A percentile compares a stretch with the other conserved stretches of the same genome.
Conservation (phyloP, 2,329 filamentous ascomycete species). For the Thielaviopsis euricoi region DNA sequence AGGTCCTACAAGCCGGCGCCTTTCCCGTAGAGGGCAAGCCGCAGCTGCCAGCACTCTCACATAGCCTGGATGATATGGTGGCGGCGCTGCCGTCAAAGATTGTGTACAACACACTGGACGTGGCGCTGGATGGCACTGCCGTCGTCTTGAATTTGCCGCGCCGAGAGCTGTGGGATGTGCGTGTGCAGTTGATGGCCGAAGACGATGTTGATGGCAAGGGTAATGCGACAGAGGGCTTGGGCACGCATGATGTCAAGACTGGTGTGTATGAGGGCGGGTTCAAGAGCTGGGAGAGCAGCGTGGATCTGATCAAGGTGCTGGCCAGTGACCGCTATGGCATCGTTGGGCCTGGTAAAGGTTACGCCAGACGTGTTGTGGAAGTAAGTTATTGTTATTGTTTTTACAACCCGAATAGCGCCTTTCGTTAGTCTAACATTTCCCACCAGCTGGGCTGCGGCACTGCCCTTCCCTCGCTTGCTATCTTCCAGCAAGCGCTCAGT, state of each 20-base stretch:
- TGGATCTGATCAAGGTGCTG: slow-evolving; percentile 60
- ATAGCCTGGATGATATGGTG: slow-evolving; percentile 35
- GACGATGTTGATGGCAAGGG: slow-evolving; percentile 28
- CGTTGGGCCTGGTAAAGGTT: slow-evolving; percentile 15
- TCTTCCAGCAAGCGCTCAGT: slow-evolving; percentile 44
- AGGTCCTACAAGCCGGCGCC: slow-evolving; percentile 24
- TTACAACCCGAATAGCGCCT: no score
- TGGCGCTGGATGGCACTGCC: slow-evolving; percentile 26
- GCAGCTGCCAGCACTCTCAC: slow-evolving; percentile 36
- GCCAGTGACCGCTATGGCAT: slow-evolving; percentile 24
- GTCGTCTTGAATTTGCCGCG: slow-evolving; percentile 42
- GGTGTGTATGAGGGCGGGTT: slow-evolving; percentile 77
- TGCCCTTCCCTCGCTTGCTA: slow-evolving; percentile 52
- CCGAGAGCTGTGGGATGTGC: slow-evolving; percentile 66
- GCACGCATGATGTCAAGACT: slow-evolving; percentile 58
- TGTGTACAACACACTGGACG: slow-evolving; percentile 45
- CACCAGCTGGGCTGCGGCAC: slow-evolving; percentile 63
- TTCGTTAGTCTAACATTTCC: slow-evolving; percentile 13
- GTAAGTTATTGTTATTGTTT: slow-evolving; percentile 22
- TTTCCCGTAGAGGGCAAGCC: slow-evolving; percentile 47
- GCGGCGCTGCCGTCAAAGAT: slow-evolving; percentile 53
- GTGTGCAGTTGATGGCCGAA: slow-evolving; percentile 65
- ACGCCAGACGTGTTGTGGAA: slow-evolving; percentile 33
- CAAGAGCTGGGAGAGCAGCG: slow-evolving; percentile 78
- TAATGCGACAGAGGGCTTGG: slow-evolving; percentile 29